phyloP scores from a whole-genome alignment of 768 basidiomycete species.

The Pulveroboletus sp. region DNA sequence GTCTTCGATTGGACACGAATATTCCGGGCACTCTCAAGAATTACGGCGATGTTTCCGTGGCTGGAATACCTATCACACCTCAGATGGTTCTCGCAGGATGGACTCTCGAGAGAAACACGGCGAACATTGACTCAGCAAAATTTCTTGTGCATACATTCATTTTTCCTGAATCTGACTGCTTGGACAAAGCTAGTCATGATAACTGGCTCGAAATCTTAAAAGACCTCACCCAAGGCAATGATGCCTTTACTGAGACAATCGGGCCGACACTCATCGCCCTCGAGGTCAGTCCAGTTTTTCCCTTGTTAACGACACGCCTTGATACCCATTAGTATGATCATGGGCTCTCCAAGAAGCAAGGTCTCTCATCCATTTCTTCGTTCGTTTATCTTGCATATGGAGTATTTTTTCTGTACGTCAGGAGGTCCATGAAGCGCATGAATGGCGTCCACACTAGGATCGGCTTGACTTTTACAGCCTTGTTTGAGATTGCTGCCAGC shows the following conservation, averaged over 20 bases:
- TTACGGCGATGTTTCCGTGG: slow-evolving; percentile 49
- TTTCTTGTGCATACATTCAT: slow-evolving; percentile 80
- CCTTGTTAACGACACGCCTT: slow-evolving; percentile 2
- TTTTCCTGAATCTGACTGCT: slow-evolving; percentile 72
- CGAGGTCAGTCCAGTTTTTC: slow-evolving; percentile 33
- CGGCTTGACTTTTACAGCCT: slow-evolving; percentile 88
- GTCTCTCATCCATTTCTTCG: slow-evolving; percentile 58
- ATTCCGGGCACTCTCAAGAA: slow-evolving; percentile 56
- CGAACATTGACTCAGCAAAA: slow-evolving; percentile 58
- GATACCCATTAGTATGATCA: slow-evolving; percentile 46
- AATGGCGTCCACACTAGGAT: slow-evolving; percentile 84
- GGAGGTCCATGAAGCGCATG: slow-evolving; percentile 70
- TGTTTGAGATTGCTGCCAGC: slow-evolving; percentile 87
- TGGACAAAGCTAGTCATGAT: slow-evolving; percentile 54
- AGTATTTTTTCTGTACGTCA: slow-evolving; percentile 70
- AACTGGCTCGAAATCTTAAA: slow-evolving; percentile 58
- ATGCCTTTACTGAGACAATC: slow-evolving; percentile 37
- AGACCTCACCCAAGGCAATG: slow-evolving; percentile 34
- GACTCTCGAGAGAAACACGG: slow-evolving; percentile 44
- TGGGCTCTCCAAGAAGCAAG: slow-evolving; percentile 39
- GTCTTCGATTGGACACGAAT: slow-evolving; percentile 49
- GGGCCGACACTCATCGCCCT: slow-evolving; percentile 43
- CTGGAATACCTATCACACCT: slow-evolving; percentile 61
- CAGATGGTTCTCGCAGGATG: slow-evolving; percentile 76
- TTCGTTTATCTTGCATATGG: slow-evolving; percentile 75